Evolutionary conservation across 371 early-diverging fungal species (phyloP).

Genomic region (Zychaea mexicana): DNA sequence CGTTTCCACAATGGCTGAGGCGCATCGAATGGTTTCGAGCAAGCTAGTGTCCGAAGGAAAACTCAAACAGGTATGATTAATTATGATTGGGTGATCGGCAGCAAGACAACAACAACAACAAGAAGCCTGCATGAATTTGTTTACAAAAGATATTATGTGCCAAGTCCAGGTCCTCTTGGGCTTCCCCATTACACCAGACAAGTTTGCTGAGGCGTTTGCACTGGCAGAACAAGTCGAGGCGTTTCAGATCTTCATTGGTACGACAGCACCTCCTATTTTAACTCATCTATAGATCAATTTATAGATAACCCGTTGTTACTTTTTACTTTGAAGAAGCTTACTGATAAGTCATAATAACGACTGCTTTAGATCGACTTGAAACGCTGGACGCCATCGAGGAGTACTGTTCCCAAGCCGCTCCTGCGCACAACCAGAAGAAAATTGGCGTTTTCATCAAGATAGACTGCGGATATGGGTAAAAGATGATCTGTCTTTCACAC

Average conservation of each 20-base stretch:
- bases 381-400: slow-evolving; percentile 42
- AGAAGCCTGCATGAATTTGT: no score
- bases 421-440: slow-evolving; percentile 7
- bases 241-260: slow-evolving; percentile 37
- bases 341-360: no score
- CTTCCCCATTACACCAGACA: slow-evolving; percentile 44
- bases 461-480: background rate
- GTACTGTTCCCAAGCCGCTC: slow-evolving; percentile 13
- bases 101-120: no score
- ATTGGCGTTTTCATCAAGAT: slow-evolving; percentile 39
- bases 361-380: slow-evolving; percentile 35
- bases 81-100: no score
- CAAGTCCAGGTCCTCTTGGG: slow-evolving; percentile 24
- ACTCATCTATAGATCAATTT: background rate
- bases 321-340: no score
- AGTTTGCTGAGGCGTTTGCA: slow-evolving; percentile 29
- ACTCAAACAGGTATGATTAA: slow-evolving; percentile 35
- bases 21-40: slow-evolving; percentile 34
- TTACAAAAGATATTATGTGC: background rate
- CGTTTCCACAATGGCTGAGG: slow-evolving; percentile 48
- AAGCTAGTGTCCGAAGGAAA: slow-evolving; percentile 15
- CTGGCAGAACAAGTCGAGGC: slow-evolving; percentile 25
- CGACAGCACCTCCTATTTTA: background rate
- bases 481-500: background rate
- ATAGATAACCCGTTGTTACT: background rate